phyloP scores from a whole-genome alignment of 2,329 filamentous ascomycete species.

The Ophiostoma sp. region DNA sequence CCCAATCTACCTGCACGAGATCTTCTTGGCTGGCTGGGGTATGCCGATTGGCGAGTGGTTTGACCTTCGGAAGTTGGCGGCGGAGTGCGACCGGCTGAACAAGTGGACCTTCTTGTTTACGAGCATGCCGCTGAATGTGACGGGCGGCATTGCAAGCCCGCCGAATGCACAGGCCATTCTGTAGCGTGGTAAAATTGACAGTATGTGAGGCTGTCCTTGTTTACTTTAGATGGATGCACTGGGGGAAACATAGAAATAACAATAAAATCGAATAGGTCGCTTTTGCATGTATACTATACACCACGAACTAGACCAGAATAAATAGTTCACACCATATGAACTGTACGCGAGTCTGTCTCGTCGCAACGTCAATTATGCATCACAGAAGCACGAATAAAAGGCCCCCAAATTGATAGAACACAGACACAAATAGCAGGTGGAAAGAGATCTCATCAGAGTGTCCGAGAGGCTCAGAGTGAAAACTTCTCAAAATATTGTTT shows the following conservation, averaged over 20 bases:
- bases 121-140: slow-evolving; percentile 19
- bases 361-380: too few species aligned
- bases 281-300: too few species aligned
- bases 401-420: too few species aligned
- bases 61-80: slow-evolving; percentile 2
- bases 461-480: too few species aligned
- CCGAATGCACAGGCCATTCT: slow-evolving; percentile 13
- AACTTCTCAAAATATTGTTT: too few species aligned
- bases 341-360: too few species aligned
- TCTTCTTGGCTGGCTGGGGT: slow-evolving; percentile 17
- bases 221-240: background rate
- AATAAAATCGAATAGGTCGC: too few species aligned
- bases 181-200: background rate
- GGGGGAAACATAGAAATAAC: background rate
- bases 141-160: slow-evolving; percentile 14
- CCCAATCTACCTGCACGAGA: slow-evolving; percentile 14
- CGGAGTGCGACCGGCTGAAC: background rate
- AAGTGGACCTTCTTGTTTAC: slow-evolving; percentile 18
- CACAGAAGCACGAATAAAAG: too few species aligned
- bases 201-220: background rate
- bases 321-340: too few species aligned
- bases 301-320: too few species aligned
- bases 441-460: too few species aligned
- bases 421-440: too few species aligned
- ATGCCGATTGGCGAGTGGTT: slow-evolving; percentile 16